Base-by-base conservation (phyloP, 768 basidiomycete species). In the Coprinopsis cinerea region DNA sequence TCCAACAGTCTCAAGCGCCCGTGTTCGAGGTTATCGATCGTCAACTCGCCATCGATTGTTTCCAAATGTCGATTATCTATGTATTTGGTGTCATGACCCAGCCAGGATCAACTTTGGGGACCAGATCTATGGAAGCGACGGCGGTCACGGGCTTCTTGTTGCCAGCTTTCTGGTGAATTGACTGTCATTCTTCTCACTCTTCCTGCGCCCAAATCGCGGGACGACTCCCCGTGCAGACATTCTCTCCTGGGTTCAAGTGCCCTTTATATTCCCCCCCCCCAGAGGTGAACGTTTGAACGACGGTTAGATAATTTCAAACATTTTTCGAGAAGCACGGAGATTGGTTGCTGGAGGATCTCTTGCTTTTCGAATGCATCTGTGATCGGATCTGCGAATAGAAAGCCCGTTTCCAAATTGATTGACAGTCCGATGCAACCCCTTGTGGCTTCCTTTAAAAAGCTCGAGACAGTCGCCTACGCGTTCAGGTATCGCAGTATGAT, bases 171-270 rank as follows among this genome's bases (percentile, higher is more conserved):
- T 41, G 11, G 48, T 25, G 25, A 41, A 26, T 42, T 24, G 17
- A 18, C 25, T 41, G 24, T 43, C 42, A 47, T 53, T 17, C 42
- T 45, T 41, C 57, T 58, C 47, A 52, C 53, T 42, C 57, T 67
- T 60, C 63, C 53, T 62, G 68, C 59, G 65, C 44, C 59, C 40
- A 52, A 65, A 70, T 60, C 67, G 69, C 65, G 67, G 64, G 67
- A 67, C 46, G 23, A 22, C 34, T 40, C 34, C 49, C 20, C 28
- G n/a, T 5, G 28, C 44, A 11, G 18, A 22, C 17, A 20, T 46
- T 4, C 11, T 24, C 14, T 23, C n/a, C 24, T 24, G 42, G 32
- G 27, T 15, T 9, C n/a, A n/a, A n/a, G n/a, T n/a, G n/a, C n/a
- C n/a, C n/a, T 32, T 18, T 28, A 32, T 18, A 32, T 17, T n/a